Percentiles rank a stretch among this genome's conserved stretches.
Conservation (phyloP, 2,329 filamentous ascomycete species). For the Lasiodiplodia hormozganensis region DNA sequence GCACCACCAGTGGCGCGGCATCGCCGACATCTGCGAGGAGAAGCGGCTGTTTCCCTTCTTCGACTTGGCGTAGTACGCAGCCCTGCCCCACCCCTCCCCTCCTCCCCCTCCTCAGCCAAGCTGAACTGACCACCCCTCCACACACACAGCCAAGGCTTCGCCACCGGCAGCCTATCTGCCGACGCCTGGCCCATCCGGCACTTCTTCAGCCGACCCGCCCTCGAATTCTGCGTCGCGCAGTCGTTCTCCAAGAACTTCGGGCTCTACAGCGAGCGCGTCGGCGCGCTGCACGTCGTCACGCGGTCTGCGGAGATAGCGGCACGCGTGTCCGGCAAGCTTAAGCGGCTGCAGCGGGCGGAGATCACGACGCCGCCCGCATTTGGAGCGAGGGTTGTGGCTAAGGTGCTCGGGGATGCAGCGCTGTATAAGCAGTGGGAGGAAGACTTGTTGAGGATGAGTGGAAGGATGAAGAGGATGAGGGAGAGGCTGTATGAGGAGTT, state of each 20-base stretch:
- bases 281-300: conserved; percentile 36
- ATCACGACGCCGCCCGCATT: conserved; percentile 39
- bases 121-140: not conserved
- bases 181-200: conserved; percentile 47
- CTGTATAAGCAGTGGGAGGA: conserved; percentile 39
- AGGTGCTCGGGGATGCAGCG: conserved; percentile 35
- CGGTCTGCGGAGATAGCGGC: conserved; percentile 1
- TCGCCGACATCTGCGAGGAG: conserved; percentile 41
- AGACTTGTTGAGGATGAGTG: conserved; percentile 45
- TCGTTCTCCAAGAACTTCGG: conserved; percentile 49
- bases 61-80: conserved; percentile 42
- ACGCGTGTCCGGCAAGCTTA: not conserved
- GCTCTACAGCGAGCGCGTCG: conserved; percentile 47
- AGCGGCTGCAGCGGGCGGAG: conserved; percentile 36
- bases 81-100: not conserved
- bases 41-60: conserved; percentile 45
- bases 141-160: conserved; percentile 42
- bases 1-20: conserved; percentile 42
- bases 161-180: conserved; percentile 41
- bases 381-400: conserved; percentile 41
- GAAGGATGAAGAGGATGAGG: conserved; percentile 42
- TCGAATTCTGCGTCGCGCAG: conserved; percentile 40
- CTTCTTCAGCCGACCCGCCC: conserved; percentile 32
- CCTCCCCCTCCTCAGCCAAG: not conserved
- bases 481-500: conserved; percentile 36